phyloP scores from a whole-genome alignment of 208 protist species.

The Willaertia magna region DNA sequence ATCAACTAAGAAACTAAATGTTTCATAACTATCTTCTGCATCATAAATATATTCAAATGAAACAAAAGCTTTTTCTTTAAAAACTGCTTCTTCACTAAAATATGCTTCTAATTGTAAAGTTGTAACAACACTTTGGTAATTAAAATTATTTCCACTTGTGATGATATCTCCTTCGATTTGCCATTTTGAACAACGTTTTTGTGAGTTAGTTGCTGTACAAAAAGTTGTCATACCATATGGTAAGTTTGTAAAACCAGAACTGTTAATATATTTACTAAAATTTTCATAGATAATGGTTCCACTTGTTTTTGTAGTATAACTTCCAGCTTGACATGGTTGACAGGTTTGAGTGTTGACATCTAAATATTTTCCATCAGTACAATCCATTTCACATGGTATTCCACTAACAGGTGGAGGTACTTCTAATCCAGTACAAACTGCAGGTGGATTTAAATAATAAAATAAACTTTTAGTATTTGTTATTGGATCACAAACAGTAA shows the following conservation, averaged over 20 bases:
- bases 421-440: not conserved
- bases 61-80: not conserved
- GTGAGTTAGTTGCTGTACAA: too few species aligned
- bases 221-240: too few species aligned
- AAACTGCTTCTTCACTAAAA: not conserved
- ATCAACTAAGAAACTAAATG: not conserved
- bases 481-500: not conserved
- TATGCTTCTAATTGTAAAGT: not conserved
- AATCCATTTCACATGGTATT: not conserved
- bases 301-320: too few species aligned
- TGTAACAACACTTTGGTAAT: too few species aligned
- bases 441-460: not conserved
- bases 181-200: not conserved
- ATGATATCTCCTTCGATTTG: not conserved
- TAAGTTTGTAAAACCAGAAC: too few species aligned
- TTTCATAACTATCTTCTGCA: not conserved
- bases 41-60: not conserved
- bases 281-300: too few species aligned
- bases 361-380: not conserved
- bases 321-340: not conserved
- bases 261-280: too few species aligned
- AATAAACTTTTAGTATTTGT: not conserved
- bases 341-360: not conserved
- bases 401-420: not conserved
- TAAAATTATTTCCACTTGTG: not conserved